phyloP scores from a whole-genome alignment of 345 rosid genomes.

The Brassica cretica region DNA sequence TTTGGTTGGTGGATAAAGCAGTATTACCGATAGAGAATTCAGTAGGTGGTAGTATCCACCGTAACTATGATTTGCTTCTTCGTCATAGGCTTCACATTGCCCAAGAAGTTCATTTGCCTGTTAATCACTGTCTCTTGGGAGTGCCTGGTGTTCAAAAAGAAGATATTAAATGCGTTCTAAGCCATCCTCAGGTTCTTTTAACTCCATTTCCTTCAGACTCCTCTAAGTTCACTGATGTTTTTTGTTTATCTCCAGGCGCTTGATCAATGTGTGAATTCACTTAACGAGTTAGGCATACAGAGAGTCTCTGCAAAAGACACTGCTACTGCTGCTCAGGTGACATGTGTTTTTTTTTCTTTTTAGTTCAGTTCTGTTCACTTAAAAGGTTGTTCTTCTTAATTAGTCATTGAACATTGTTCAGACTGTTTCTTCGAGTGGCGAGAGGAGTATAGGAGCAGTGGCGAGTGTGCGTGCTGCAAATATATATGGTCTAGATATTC shows the following conservation, averaged over 20 bases:
- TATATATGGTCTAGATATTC: conserved; percentile 80
- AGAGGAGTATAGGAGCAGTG: conserved; percentile 66
- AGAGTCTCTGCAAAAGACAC: conserved; percentile 68
- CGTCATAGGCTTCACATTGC: conserved; percentile 95
- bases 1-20: conserved; percentile 91
- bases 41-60: conserved; percentile 90
- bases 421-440: conserved; percentile 59
- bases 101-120: conserved; percentile 78
- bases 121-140: conserved; percentile 85
- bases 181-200: conserved; percentile 81
- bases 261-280: conserved; percentile 70
- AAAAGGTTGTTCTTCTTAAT: conserved; percentile 49
- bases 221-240: conserved; percentile 9
- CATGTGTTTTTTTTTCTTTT: neutral
- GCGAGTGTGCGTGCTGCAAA: conserved; percentile 89
- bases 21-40: conserved; percentile 92
- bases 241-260: conserved; percentile 58
- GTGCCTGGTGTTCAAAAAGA: conserved; percentile 67
- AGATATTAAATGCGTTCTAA: conserved; percentile 70
- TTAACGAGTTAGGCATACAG: conserved; percentile 57
- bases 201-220: neutral
- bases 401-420: conserved; percentile 30
- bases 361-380: neutral
- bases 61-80: conserved; percentile 89
- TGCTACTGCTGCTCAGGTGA: conserved; percentile 91